Percentiles rank a stretch among this genome's conserved stretches.
Conservation (phyloP, 2,329 filamentous ascomycete species). For the Aureobasidium sp. region DNA sequence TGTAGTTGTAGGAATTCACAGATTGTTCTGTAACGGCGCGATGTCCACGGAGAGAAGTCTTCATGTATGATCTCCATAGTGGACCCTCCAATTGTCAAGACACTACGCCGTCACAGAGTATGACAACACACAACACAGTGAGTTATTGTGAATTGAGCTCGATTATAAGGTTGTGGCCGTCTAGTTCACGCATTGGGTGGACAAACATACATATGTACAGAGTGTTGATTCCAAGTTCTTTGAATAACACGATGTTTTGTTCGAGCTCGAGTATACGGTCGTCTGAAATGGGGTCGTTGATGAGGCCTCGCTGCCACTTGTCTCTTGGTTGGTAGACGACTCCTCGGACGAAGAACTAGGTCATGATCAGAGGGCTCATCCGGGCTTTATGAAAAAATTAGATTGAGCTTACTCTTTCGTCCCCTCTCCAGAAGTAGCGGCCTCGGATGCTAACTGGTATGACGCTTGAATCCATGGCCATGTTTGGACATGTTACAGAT, state of each 20-base stretch:
- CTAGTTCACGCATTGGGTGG: too few relatives aligned
- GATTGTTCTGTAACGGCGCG: background rate
- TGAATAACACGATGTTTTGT: conserved; percentile 11
- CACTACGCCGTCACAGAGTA: too few relatives aligned
- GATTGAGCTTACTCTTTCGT: background rate
- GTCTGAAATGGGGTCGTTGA: conserved; percentile 15
- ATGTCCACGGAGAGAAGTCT: too few relatives aligned
- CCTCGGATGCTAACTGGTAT: background rate
- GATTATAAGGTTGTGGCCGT: too few relatives aligned
- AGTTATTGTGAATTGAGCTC: too few relatives aligned
- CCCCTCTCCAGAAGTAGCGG: conserved; percentile 3
- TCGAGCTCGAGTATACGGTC: conserved; percentile 8
- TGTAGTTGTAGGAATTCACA: too few relatives aligned
- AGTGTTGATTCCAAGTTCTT: conserved; percentile 18
- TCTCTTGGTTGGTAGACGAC: conserved; percentile 13
- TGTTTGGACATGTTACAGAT: background rate
- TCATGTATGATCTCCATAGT: too few relatives aligned
- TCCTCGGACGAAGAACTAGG: conserved; percentile 17
- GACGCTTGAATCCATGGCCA: background rate
- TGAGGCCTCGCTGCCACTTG: background rate
- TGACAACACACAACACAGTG: too few relatives aligned
- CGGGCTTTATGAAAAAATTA: background rate
- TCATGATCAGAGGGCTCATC: background rate
- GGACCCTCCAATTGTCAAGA: too few relatives aligned
- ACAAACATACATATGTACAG: conserved; percentile 16